Percentiles rank a stretch among this genome's conserved stretches.
These are phyloP conservation scores for Neopestalotiopsis clavispora DNA, from an alignment of 2,329 filamentous ascomycete species.

Conservation along the genomic window DNA sequence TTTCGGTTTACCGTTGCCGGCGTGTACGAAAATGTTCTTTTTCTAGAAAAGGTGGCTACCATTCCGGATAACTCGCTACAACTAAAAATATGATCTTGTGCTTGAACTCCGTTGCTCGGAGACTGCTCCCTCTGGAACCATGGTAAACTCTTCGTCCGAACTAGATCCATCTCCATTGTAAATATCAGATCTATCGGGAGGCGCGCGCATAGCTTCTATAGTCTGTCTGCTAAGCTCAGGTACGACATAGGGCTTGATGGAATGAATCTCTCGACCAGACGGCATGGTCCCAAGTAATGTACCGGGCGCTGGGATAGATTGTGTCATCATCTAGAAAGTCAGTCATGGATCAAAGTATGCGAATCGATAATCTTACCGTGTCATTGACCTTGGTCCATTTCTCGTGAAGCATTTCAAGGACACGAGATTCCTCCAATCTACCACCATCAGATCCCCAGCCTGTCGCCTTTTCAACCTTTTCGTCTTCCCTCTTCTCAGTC, in stretches of 20 bases:
- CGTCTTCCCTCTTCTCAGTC: conserved; percentile 79
- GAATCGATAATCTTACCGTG: conserved; percentile 60
- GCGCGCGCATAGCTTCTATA: conserved; percentile 65
- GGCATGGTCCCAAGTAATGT: conserved; percentile 80
- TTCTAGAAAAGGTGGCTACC: neutral
- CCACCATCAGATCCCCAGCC: conserved; percentile 86
- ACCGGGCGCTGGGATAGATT: conserved; percentile 73
- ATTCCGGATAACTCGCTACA: neutral
- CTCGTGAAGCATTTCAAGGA: conserved; percentile 82
- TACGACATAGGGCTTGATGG: conserved; percentile 68
- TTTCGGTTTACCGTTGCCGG: neutral
- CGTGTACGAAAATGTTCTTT: neutral
- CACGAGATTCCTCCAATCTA: conserved; percentile 79
- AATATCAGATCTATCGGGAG: conserved; percentile 51
- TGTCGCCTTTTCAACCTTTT: conserved; percentile 73
- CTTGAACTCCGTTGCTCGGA: conserved; percentile 33
- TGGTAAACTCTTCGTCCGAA: conserved; percentile 47
- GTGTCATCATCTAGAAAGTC: conserved; percentile 72
- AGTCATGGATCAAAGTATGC: neutral
- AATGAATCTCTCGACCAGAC: conserved; percentile 85
- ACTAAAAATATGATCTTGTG: conserved; percentile 37
- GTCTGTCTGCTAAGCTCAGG: conserved; percentile 68
- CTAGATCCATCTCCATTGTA: conserved; percentile 43
- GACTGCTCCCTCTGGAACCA: conserved; percentile 30
- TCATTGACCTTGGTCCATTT: conserved; percentile 96